A percentile compares a stretch with the other conserved stretches of the same genome.
Evolutionary conservation across 176 grass and related monocot species (phyloP).

Genomic region (Bonia amplexicaulis): DNA sequence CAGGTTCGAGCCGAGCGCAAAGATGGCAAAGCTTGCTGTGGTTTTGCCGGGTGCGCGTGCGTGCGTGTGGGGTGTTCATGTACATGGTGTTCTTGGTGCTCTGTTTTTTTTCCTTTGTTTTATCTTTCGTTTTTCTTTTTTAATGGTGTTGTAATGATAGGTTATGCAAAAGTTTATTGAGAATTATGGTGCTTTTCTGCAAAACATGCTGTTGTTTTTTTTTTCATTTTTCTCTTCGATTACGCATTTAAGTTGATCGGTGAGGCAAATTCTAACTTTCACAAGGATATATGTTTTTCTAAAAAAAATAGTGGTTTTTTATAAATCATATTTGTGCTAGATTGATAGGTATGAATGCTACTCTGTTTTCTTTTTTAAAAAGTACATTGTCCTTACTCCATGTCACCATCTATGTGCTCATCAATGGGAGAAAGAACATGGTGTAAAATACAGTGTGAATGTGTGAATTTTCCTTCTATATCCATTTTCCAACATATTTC

Average conservation of each 20-base stretch:
- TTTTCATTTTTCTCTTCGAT: background rate
- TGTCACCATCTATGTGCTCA: background rate
- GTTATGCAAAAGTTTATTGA: background rate
- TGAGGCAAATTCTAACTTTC: background rate
- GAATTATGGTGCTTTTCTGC: background rate
- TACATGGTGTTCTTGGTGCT: conserved; percentile 8
- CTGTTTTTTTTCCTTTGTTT: background rate
- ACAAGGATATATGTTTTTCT: background rate
- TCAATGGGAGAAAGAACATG: background rate
- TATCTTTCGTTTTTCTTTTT: background rate
- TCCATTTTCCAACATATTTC: background rate
- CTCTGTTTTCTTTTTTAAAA: background rate
- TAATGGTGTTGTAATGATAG: conserved; percentile 27
- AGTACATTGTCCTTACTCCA: background rate
- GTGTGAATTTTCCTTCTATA: background rate
- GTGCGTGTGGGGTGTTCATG: background rate
- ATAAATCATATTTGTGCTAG: background rate
- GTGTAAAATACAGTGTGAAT: background rate
- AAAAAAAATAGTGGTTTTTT: background rate
- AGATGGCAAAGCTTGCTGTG: conserved; percentile 24
- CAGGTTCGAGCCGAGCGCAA: background rate
- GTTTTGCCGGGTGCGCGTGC: background rate
- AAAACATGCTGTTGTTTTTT: background rate
- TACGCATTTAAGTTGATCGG: background rate
- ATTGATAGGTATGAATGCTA: background rate